A percentile compares a stretch with the other conserved stretches of the same genome.
Evolutionary conservation across 805 yeast genomes (phyloP).

Genomic region (Myxozyma neotropica): DNA sequence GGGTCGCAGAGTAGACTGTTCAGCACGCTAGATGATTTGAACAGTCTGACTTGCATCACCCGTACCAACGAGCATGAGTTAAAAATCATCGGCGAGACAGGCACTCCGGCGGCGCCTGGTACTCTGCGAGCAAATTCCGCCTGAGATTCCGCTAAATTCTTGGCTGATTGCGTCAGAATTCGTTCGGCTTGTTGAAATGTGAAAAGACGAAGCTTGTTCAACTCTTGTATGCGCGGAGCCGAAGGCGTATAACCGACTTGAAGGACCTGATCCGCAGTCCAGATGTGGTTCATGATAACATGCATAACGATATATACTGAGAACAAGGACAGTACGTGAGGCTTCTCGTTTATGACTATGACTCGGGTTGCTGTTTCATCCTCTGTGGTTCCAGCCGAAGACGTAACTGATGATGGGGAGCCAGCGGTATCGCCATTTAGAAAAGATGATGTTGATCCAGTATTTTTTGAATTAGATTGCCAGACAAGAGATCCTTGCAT

Average conservation of each 20-base stretch:
- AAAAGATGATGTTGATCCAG: neutral
- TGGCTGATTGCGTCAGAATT: conserved; percentile 9
- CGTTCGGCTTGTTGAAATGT: conserved; percentile 18
- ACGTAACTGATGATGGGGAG: neutral
- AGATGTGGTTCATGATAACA: conserved; percentile 19
- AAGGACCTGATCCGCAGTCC: conserved; percentile 17
- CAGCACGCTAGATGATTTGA: conserved; percentile 17
- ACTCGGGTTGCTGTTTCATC: conserved; percentile 11
- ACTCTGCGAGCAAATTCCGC: conserved; percentile 15
- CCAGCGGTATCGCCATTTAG: neutral
- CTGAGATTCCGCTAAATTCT: conserved; percentile 5
- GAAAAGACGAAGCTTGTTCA: conserved; percentile 16
- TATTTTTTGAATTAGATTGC: neutral
- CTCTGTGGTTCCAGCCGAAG: conserved; percentile 3
- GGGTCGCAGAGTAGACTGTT: conserved; percentile 23
- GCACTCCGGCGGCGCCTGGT: conserved; percentile 4
- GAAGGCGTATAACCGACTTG: conserved; percentile 11
- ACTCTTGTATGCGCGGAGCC: conserved; percentile 12
- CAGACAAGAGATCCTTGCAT: neutral
- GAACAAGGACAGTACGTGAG: conserved; percentile 13
- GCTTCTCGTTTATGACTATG: conserved; percentile 6
- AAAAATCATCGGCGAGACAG: conserved; percentile 15
- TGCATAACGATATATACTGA: conserved; percentile 18
- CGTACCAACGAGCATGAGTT: conserved; percentile 20
- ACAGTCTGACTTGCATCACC: conserved; percentile 18